phyloP scores from a whole-genome alignment of 2,329 filamentous ascomycete species.

The Diaporthe sp. region DNA sequence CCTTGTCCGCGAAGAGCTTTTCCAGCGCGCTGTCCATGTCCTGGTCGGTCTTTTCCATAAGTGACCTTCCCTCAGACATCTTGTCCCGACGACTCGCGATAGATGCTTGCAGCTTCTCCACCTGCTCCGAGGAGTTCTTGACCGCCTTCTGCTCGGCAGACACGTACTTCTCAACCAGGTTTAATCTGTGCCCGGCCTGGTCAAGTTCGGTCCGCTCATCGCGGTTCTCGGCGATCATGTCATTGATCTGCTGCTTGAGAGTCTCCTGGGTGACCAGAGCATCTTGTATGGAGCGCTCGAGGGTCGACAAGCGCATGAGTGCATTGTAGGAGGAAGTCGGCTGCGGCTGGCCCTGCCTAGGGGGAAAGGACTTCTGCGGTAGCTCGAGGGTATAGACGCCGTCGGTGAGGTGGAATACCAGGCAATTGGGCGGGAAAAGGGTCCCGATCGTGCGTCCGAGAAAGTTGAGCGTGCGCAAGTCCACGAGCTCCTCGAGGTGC shows the following conservation, averaged over 20 bases:
- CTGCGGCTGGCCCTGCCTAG: slow-evolving; percentile 62
- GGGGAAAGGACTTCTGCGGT: slow-evolving; percentile 59
- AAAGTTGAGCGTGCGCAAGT: slow-evolving; percentile 80
- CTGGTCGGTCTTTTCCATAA: slow-evolving; percentile 66
- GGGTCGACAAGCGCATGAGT: slow-evolving; percentile 86
- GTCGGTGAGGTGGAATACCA: slow-evolving; percentile 87
- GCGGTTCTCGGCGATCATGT: slow-evolving; percentile 56
- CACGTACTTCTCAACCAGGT: slow-evolving; percentile 65
- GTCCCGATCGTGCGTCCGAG: slow-evolving; percentile 78
- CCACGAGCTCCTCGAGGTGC: slow-evolving; percentile 77
- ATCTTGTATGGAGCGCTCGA: slow-evolving; percentile 93
- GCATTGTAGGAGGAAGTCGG: slow-evolving; percentile 86
- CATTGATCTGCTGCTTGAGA: slow-evolving; percentile 82
- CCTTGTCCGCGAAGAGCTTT: slow-evolving; percentile 66
- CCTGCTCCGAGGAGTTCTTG: slow-evolving; percentile 68
- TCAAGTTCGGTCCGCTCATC: slow-evolving; percentile 51
- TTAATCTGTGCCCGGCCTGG: slow-evolving; percentile 60
- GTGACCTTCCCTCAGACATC: slow-evolving; percentile 71
- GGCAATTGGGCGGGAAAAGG: slow-evolving; percentile 81
- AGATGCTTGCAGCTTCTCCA: slow-evolving; percentile 75
- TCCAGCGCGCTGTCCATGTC: slow-evolving; percentile 71
- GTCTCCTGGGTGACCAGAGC: slow-evolving; percentile 80
- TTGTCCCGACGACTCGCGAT: slow-evolving; percentile 73
- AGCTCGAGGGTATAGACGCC: slow-evolving; percentile 87
- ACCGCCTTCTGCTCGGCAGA: slow-evolving; percentile 73